phyloP scores from a whole-genome alignment of 1,139 yeast genomes.

The Sugiyamaella pinicola region DNA sequence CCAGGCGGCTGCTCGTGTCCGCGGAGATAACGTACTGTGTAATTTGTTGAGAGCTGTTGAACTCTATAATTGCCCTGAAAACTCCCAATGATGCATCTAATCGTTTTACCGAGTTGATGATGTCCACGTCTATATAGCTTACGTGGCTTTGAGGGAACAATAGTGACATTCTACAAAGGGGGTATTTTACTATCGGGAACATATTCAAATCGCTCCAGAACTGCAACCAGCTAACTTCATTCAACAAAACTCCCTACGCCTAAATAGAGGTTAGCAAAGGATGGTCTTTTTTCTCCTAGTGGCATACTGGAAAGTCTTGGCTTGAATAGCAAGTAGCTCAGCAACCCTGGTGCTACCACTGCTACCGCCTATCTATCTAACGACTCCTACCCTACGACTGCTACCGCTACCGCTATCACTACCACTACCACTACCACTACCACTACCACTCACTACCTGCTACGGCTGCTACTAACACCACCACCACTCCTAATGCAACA shows the following conservation, averaged over 20 bases:
- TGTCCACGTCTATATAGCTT: no score
- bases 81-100: neutral
- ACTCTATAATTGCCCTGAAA: neutral
- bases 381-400: neutral
- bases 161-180: neutral
- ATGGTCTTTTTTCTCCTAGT: no score
- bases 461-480: neutral
- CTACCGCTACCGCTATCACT: neutral
- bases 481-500: neutral
- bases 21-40: no score
- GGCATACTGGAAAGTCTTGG: no score
- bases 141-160: no score
- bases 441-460: neutral
- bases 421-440: neutral
- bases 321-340: no score
- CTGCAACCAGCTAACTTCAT: no score
- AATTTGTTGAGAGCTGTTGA: constrained; percentile 16
- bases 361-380: neutral
- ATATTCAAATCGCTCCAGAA: no score
- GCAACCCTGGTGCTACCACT: no score
- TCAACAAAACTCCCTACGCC: no score
- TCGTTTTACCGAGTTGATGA: neutral
- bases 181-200: neutral
- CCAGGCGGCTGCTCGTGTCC: no score
- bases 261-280: no score